Conservation (phyloP, 108 stramenopile species). For the Skeletonema grethae region DNA sequence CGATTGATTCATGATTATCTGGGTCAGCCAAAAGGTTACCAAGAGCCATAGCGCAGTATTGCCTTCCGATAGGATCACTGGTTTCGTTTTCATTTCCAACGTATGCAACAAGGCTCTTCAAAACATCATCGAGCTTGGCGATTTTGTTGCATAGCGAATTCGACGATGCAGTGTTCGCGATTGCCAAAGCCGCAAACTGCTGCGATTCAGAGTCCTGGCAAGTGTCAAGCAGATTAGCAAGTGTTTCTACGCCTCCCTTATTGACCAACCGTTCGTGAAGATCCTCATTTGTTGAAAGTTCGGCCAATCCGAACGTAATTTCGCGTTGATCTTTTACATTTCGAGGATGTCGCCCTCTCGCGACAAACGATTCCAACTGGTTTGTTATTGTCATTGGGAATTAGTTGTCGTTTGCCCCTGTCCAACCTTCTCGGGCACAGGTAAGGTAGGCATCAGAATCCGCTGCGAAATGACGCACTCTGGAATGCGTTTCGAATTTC, state of each 20-base stretch:
- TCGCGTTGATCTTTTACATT: slow-evolving; percentile 80
- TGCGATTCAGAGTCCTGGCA: slow-evolving; percentile 80
- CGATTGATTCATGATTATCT: slow-evolving; percentile 76
- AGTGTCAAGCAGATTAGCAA: slow-evolving; percentile 59
- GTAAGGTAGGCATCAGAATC: no score
- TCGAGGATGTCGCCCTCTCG: slow-evolving; percentile 77
- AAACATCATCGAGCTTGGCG: slow-evolving; percentile 31
- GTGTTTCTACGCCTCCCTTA: slow-evolving; percentile 76
- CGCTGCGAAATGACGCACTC: no score
- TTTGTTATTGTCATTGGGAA: neutral
- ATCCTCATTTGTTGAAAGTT: slow-evolving; percentile 72
- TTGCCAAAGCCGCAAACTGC: slow-evolving; percentile 80
- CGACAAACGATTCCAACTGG: slow-evolving; percentile 74
- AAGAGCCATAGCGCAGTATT: slow-evolving; percentile 84
- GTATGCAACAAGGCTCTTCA: slow-evolving; percentile 51
- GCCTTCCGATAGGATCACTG: slow-evolving; percentile 60
- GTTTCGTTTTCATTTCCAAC: slow-evolving; percentile 49
- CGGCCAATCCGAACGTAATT: slow-evolving; percentile 84
- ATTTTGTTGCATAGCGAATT: slow-evolving; percentile 66
- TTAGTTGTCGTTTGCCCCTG: no score
- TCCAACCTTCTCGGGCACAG: no score
- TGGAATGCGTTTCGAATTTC: no score
- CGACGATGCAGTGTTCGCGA: slow-evolving; percentile 82
- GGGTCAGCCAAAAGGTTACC: slow-evolving; percentile 85
- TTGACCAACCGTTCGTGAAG: slow-evolving; percentile 74